Percentiles rank a stretch among this genome's conserved stretches.
Conservation (phyloP, 73 alveolate species). For the Uronychia setigera region DNA sequence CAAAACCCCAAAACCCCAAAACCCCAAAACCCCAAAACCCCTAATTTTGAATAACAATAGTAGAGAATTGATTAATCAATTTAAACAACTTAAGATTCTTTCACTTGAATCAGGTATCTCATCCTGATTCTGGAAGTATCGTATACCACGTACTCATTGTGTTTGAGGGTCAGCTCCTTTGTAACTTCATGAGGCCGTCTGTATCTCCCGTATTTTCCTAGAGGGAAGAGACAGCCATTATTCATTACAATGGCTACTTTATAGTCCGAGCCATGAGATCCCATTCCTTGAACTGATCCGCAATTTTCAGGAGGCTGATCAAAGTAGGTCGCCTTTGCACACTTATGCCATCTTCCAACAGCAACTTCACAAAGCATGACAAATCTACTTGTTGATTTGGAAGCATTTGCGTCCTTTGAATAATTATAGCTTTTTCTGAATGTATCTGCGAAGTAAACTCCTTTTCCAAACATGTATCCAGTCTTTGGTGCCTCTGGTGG, state of each 20-base stretch:
- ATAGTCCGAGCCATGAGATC: constrained; percentile 87
- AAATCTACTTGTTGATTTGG: constrained; percentile 49
- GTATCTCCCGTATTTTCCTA: constrained; percentile 76
- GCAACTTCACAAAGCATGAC: constrained; percentile 91
- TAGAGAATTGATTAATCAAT: too few species aligned
- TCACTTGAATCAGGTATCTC: constrained; percentile 67
- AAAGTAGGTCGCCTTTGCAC: constrained; percentile 45
- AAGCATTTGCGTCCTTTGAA: constrained; percentile 34
- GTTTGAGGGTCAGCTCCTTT: constrained; percentile 53
- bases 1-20: too few species aligned
- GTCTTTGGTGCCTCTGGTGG: constrained; percentile 94
- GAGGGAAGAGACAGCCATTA: constrained; percentile 91
- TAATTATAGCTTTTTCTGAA: constrained; percentile 83
- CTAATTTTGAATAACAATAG: too few species aligned
- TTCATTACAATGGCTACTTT: constrained; percentile 78
- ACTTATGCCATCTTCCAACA: constrained; percentile 75
- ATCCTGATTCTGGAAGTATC: constrained; percentile 78
- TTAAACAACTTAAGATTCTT: too few species aligned
- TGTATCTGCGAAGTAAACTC: constrained; percentile 97
- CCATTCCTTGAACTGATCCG: constrained; percentile 62
- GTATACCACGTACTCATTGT: constrained; percentile 87
- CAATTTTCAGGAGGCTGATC: constrained; percentile 53
- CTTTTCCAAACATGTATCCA: constrained; percentile 97
- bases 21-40: too few species aligned
- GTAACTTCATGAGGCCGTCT: too few species aligned